Evolutionary conservation across 2,329 filamentous ascomycete species (phyloP), one percentile per base, ranked within the genome.

Genomic region (Akanthomyces uredinophilus): DNA sequence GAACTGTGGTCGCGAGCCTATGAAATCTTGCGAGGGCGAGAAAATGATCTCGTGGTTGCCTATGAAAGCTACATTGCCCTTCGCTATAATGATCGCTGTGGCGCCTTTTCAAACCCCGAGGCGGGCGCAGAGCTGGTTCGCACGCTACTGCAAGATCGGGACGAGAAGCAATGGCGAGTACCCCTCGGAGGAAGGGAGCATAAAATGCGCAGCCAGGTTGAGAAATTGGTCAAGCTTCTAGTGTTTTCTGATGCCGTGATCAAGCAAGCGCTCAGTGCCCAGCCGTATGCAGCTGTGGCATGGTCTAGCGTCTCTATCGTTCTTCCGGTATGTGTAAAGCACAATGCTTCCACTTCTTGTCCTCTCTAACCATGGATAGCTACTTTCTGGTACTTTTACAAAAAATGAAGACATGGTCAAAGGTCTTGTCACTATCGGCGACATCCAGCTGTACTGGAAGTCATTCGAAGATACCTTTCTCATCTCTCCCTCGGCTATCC

Each of bases 271-370:
- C 39, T 39, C 37, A 61, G 58, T 51, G 18, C 60, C 1, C 50
- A 56, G 13, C 60, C 60, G 3, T 56, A 55, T 29, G 50, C 60
- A 1, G 60, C 41, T 16, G 32, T 61, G 27, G 60, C 60, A 10
- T 61, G 60, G 60, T 61, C 60, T 41, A 43, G 14, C 27, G 60
- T 49, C 11, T 61, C 50, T 4, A 27, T 50, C 1, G 41, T 61
- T 16, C n/a, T 61, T 20, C 60, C 60, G n/a, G 60, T 50, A 41
- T 2, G 24, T 41, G 8, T 22, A n/a, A n/a, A n/a, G n/a, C n/a
- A n/a, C n/a, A n/a, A n/a, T n/a, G n/a, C n/a, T n/a, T n/a, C n/a
- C n/a, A 57, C 18, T 27, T 5, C 22, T 1, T 49, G 24, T 18
- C 27, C 27, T 10, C 11, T 18, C 43, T 49, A 22, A 37, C 51